Percentiles rank a stretch among this genome's conserved stretches.
These are phyloP conservation scores for rapeseed (Brassica napus) DNA, from an alignment of 345 rosid species.

Conservation along the genomic window DNA sequence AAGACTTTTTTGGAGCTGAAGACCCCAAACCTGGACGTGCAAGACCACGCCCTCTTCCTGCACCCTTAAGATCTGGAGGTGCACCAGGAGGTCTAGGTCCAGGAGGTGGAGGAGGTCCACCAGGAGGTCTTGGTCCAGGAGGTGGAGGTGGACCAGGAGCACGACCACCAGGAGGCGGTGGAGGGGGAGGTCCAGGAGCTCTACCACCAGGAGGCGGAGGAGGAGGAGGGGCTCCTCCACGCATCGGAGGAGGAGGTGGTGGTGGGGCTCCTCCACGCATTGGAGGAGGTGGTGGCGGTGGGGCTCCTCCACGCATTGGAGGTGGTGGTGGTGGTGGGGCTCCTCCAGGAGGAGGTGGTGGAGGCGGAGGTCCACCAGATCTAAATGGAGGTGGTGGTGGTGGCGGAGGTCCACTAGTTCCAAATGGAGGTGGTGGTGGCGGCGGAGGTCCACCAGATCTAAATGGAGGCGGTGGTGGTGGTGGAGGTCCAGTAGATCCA, in stretches of 20 bases:
- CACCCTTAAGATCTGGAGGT: conserved; percentile 58
- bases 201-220: conserved; percentile 49
- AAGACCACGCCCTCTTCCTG: conserved; percentile 81
- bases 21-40: conserved; percentile 48
- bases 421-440: conserved; percentile 43
- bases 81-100: conserved; percentile 71
- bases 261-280: conserved; percentile 49
- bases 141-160: conserved; percentile 63
- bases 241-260: conserved; percentile 45
- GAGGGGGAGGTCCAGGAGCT: conserved; percentile 55
- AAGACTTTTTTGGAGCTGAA: conserved; percentile 67
- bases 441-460: conserved; percentile 15
- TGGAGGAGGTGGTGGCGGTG: conserved; percentile 53
- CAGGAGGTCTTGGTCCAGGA: conserved; percentile 69
- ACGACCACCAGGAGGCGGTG: conserved; percentile 66
- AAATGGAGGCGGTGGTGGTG: conserved; percentile 44
- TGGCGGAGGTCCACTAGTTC: conserved; percentile 28
- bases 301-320: conserved; percentile 36
- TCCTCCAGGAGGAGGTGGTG: conserved; percentile 49
- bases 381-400: conserved; percentile 51
- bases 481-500: conserved; percentile 21
- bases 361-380: conserved; percentile 37
- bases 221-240: conserved; percentile 48
- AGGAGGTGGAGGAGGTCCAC: conserved; percentile 82
- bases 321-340: conserved; percentile 52